Evolutionary conservation across 2,329 filamentous ascomycete species (phyloP), one percentile per base, ranked within the genome.

Genomic region (Talaromyces pinophilus): DNA sequence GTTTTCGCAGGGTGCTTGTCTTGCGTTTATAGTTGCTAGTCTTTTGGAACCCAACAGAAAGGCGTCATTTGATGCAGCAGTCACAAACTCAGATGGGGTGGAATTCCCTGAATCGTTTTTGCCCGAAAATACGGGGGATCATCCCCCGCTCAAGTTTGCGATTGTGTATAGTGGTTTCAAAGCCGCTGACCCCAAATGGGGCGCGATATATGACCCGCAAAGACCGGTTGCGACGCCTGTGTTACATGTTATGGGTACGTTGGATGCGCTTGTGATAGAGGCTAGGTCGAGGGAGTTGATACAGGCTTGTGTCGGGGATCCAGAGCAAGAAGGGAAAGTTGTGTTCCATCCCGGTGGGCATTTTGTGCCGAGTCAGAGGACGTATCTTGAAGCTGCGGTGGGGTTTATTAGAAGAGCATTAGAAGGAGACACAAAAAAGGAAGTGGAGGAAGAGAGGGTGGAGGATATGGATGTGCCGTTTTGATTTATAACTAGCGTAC

Each of bases 201-300:
- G 77, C 46, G 91, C 86, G 62, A 88, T 92, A 68, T 96, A 92
- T 75, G 86, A 92, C 71, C 69, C 72, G 7, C 92, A 92, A 17
- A 60, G 19, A 22, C 84, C 85, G 75, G 89, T 97, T 67, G 77
- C 75, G 69, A 97, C 93, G 67, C 91, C 92, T 0, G 87, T 91
- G 69, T 76, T 96, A 78, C 92, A 97, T 80, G 90, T 93, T 71
- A 77, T 97, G 30, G 94, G 94, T 0, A 90, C 88, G 63, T 81
- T 97, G 71, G 94, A 97, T 80, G 92, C 90, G 2, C 92, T 97
- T 0, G 93, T 98, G 0, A 91, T 93, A 38, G 93, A 97, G 81
- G 78, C 79, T 63, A 82, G 92, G 73, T 92, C 87, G 76, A 82
- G 86, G 72, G 85, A 82, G 25, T 79, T 97, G 66, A 84, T 91